Conservation (phyloP, 2,329 filamentous ascomycete genomes). For the Clarireedia monteithiana region DNA sequence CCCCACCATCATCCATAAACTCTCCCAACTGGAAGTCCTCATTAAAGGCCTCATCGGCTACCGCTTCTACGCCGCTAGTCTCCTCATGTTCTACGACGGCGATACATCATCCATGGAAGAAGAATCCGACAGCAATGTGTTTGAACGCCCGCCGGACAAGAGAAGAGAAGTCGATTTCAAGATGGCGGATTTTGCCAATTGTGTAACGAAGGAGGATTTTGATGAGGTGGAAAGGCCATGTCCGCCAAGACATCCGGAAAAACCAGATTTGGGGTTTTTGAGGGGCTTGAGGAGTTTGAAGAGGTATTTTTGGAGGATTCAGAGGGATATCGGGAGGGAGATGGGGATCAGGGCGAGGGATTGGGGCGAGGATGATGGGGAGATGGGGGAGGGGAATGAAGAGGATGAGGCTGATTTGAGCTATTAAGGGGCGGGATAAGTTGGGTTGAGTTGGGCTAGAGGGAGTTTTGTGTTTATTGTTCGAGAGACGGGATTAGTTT, state of each 20-base stretch:
- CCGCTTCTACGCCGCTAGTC: slow-evolving; percentile 88
- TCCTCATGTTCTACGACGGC: slow-evolving; percentile 96
- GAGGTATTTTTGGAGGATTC: slow-evolving; percentile 80
- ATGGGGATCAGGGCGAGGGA: slow-evolving; percentile 11
- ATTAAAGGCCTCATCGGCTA: slow-evolving; percentile 75
- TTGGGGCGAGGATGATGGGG: slow-evolving; percentile 3
- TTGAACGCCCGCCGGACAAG: slow-evolving; percentile 31
- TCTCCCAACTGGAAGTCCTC: slow-evolving; percentile 75
- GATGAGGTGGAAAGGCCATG: slow-evolving; percentile 52
- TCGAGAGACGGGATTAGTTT: too few species aligned
- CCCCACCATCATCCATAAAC: slow-evolving; percentile 76
- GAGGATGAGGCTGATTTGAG: slow-evolving; percentile 7
- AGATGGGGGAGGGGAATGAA: slow-evolving; percentile 1
- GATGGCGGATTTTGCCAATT: slow-evolving; percentile 98
- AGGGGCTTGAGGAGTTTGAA: slow-evolving; percentile 72
- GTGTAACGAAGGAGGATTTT: slow-evolving; percentile 78
- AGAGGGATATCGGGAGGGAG: slow-evolving; percentile 57
- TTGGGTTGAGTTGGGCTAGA: too few species aligned
- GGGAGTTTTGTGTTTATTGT: too few species aligned
- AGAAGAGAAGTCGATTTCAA: slow-evolving; percentile 74
- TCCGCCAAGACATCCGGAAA: slow-evolving; percentile 71
- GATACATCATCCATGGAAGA: slow-evolving; percentile 50
- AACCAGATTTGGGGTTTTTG: slow-evolving; percentile 83
- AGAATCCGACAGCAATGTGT: slow-evolving; percentile 34
- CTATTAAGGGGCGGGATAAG: background rate